These are phyloP conservation scores for Vitis hybrid DNA, from an alignment of 177 flowering plant species.

Conservation along the genomic window DNA sequence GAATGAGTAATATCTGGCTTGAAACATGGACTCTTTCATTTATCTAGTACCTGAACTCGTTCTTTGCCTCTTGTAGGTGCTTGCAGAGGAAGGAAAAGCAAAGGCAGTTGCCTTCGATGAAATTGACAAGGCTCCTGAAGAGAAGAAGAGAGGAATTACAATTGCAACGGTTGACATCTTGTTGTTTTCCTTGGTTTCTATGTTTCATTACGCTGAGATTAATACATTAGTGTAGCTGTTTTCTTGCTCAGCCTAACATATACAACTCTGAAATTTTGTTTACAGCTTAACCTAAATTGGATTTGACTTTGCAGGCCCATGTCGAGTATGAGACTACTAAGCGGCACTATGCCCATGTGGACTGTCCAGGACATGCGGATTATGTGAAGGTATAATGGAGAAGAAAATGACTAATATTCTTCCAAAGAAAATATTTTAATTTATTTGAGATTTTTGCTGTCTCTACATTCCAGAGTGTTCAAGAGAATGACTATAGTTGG, in stretches of 20 bases:
- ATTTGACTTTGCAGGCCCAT: conserved; percentile 70
- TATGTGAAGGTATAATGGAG: conserved; percentile 75
- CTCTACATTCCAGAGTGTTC: too few relatives aligned
- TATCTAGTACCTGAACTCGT: not conserved
- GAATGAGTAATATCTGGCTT: not conserved
- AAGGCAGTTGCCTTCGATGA: conserved; percentile 95
- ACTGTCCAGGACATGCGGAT: conserved; percentile 99
- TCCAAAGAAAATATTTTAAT: too few relatives aligned
- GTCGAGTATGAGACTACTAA: conserved; percentile 96
- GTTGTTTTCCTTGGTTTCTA: not conserved
- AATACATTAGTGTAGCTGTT: not conserved
- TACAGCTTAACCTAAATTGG: not conserved
- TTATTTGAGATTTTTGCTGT: too few relatives aligned
- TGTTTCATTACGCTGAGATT: not conserved
- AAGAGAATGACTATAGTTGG: too few relatives aligned
- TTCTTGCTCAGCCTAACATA: not conserved
- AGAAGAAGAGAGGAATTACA: conserved; percentile 96
- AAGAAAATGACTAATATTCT: not conserved
- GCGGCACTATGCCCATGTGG: conserved; percentile 96
- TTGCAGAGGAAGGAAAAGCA: conserved; percentile 92
- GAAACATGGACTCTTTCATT: not conserved
- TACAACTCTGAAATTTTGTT: not conserved
- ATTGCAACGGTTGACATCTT: conserved; percentile 74
- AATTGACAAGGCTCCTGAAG: conserved; percentile 99
- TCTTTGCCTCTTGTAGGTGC: conserved; percentile 46